Evolutionary conservation across 305 asterid species (phyloP).

Genomic region (Solanum hybrid): DNA sequence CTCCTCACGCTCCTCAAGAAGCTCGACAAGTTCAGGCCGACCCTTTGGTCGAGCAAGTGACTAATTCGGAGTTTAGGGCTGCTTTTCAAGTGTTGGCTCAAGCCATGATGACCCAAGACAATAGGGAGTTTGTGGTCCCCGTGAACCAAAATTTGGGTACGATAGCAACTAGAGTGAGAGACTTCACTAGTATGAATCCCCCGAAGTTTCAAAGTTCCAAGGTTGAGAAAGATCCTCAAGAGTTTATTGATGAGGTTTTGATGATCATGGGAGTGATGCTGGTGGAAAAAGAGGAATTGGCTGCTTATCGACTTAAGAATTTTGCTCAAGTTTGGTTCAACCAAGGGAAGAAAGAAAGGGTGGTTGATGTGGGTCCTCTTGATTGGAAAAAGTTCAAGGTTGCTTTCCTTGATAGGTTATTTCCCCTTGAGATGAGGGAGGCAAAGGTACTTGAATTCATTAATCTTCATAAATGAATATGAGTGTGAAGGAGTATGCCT

Average conservation of each 20-base stretch:
- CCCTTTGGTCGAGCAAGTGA: background rate
- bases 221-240: background rate
- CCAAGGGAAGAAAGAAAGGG: too few species aligned
- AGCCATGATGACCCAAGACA: background rate
- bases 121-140: background rate
- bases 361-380: too few species aligned
- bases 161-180: background rate
- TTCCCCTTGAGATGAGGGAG: background rate
- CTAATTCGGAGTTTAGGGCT: background rate
- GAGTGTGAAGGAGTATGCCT: background rate
- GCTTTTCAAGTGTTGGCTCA: background rate
- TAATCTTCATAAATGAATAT: background rate
- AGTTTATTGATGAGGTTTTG: background rate
- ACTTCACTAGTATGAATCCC: background rate
- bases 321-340: too few species aligned
- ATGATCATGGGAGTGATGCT: background rate
- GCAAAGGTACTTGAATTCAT: background rate
- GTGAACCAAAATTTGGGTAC: background rate
- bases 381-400: background rate
- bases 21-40: background rate
- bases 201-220: background rate
- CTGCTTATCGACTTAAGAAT: background rate
- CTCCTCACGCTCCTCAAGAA: background rate
- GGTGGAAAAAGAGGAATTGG: background rate
- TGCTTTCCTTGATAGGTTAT: background rate